Conservation (phyloP, 495 filamentous ascomycete genomes). For the Glutinoglossum americanum region DNA sequence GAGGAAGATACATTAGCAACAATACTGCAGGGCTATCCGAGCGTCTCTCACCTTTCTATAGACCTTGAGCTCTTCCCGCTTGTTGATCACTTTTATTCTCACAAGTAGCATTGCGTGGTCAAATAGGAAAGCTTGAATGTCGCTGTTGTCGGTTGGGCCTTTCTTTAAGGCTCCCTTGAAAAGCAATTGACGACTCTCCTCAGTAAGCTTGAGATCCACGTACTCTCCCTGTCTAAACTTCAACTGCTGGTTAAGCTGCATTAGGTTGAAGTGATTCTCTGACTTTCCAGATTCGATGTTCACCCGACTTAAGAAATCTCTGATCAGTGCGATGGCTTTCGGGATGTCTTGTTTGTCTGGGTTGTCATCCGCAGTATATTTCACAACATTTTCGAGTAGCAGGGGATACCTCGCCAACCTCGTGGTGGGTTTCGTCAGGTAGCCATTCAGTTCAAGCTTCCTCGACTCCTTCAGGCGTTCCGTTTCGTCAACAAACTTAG, state of each 20-base stretch:
- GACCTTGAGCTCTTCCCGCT: conserved; percentile 81
- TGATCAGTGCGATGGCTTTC: conserved; percentile 62
- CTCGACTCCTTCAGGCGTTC: conserved; percentile 89
- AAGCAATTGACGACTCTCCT: conserved; percentile 79
- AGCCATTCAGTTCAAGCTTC: conserved; percentile 94
- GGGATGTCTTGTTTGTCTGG: conserved; percentile 84
- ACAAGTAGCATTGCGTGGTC: conserved; percentile 88
- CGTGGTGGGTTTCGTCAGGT: conserved; percentile 94
- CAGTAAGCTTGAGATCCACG: conserved; percentile 85
- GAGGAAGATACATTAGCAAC: neutral
- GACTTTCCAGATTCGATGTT: conserved; percentile 92
- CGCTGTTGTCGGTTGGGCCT: conserved; percentile 60
- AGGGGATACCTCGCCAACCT: conserved; percentile 88
- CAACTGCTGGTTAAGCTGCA: conserved; percentile 71
- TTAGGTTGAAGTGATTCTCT: conserved; percentile 93
- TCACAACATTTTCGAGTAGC: conserved; percentile 75
- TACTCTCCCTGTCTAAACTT: conserved; percentile 71
- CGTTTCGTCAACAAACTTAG: conserved; percentile 88
- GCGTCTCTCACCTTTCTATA: conserved; percentile 48
- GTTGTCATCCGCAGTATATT: conserved; percentile 68
- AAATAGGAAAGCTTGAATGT: conserved; percentile 86
- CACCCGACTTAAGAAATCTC: conserved; percentile 67
- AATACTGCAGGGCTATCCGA: neutral
- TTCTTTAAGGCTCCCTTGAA: conserved; percentile 90
- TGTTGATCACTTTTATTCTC: conserved; percentile 72